A percentile compares a stretch with the other conserved stretches of the same genome.
Conservation (phyloP, 352 stramenopile species). For the Pythium dissimile region DNA sequence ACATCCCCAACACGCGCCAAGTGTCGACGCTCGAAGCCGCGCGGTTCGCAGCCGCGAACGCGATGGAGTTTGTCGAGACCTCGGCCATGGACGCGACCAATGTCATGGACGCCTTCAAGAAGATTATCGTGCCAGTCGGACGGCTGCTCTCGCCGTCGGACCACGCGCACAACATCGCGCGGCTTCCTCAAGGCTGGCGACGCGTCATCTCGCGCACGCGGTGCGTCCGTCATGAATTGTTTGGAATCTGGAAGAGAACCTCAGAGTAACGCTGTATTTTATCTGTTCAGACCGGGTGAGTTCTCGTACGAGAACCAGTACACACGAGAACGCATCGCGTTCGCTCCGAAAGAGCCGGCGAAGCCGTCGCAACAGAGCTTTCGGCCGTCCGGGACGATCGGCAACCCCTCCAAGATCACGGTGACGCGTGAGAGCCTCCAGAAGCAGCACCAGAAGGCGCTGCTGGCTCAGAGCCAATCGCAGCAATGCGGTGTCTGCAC, state of each 20-base stretch:
- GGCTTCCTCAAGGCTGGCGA: conserved; percentile 67
- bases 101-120: conserved; percentile 86
- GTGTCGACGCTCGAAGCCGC: conserved; percentile 85
- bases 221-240: conserved; percentile 11
- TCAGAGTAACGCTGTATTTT: neutral
- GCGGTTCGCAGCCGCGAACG: conserved; percentile 72
- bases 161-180: conserved; percentile 57
- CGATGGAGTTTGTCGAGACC: conserved; percentile 87
- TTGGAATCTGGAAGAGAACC: neutral
- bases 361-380: conserved; percentile 88
- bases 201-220: conserved; percentile 77
- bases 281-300: conserved; percentile 51
- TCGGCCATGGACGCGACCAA: conserved; percentile 84
- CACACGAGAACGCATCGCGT: conserved; percentile 85
- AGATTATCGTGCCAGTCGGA: conserved; percentile 82
- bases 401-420: conserved; percentile 40
- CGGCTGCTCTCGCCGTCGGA: conserved; percentile 61
- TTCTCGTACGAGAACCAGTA: conserved; percentile 90
- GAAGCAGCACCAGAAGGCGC: conserved; percentile 79
- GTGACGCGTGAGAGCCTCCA: conserved; percentile 85
- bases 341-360: conserved; percentile 77
- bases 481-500: conserved; percentile 60
- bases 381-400: conserved; percentile 30
- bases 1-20: conserved; percentile 68
- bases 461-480: conserved; percentile 66